Percentiles rank a stretch among this genome's conserved stretches.
These are phyloP conservation scores for Inonotus hispidus DNA, from an alignment of 1,284 basidiomycete genomes.

Conservation along the genomic window DNA sequence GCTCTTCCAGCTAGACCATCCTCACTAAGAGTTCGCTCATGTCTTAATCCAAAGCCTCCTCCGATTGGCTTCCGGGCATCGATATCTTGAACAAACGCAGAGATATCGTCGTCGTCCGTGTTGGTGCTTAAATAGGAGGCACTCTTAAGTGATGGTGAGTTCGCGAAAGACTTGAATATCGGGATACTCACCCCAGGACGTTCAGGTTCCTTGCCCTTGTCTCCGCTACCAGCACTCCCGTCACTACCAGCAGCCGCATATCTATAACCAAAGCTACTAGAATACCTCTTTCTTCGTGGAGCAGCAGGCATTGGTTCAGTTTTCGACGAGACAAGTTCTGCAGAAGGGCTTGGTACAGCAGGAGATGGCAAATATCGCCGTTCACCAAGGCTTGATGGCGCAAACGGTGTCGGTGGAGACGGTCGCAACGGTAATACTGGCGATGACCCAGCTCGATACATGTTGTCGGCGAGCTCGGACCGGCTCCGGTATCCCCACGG, in stretches of 20 bases:
- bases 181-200: conserved; percentile 29
- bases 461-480: conserved; percentile 3
- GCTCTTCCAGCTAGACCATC: conserved; percentile 1
- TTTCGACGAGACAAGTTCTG: not conserved
- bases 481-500: conserved; percentile 10
- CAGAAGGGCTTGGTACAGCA: conserved; percentile 7
- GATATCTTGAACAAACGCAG: conserved; percentile 68
- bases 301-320: conserved; percentile 14
- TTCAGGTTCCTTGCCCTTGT: conserved; percentile 30
- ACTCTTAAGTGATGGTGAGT: conserved; percentile 23
- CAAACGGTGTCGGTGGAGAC: conserved; percentile 35
- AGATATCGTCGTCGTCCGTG: conserved; percentile 71
- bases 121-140: conserved; percentile 42
- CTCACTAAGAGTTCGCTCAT: conserved; percentile 17
- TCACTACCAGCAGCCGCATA: conserved; percentile 40
- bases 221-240: conserved; percentile 37
- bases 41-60: conserved; percentile 8
- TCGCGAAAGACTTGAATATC: not conserved
- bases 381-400: conserved; percentile 45
- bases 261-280: conserved; percentile 68
- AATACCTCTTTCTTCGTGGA: conserved; percentile 35
- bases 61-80: conserved; percentile 59
- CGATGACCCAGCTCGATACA: conserved; percentile 29
- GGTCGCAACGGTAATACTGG: conserved; percentile 33
- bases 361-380: conserved; percentile 30